These are phyloP conservation scores for Metarhizium brunneum DNA, from an alignment of 2,329 filamentous ascomycete species.

Conservation along the genomic window DNA sequence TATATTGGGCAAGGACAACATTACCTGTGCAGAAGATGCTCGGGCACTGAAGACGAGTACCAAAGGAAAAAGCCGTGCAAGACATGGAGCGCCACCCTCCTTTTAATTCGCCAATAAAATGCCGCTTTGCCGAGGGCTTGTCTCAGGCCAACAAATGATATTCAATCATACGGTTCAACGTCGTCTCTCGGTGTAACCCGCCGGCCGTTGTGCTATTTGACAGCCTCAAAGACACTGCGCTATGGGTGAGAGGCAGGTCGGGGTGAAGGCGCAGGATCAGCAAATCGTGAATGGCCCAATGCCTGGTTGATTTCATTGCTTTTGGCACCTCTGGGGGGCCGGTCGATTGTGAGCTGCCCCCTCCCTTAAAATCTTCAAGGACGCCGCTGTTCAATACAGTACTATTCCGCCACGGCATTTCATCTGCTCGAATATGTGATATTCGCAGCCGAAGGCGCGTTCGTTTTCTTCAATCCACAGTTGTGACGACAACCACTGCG, in stretches of 20 bases:
- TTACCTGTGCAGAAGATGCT: neutral
- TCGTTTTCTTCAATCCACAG: neutral
- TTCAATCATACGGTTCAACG: neutral
- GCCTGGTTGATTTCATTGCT: neutral
- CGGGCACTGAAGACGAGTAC: neutral
- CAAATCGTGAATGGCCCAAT: neutral
- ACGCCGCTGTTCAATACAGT: neutral
- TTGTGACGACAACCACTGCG: no score
- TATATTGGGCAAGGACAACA: neutral
- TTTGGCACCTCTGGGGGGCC: neutral
- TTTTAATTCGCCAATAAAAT: neutral
- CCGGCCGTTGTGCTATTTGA: neutral
- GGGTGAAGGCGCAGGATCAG: neutral
- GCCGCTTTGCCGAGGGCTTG: neutral
- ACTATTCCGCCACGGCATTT: neutral
- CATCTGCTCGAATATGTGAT: neutral
- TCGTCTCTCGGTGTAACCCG: neutral
- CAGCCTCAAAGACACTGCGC: neutral
- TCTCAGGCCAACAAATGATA: neutral
- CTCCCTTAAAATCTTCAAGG: neutral
- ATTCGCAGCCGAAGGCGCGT: neutral
- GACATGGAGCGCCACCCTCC: neutral
- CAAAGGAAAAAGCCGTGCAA: neutral
- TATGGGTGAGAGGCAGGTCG: neutral
- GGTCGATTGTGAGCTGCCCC: neutral